phyloP scores from a whole-genome alignment of 2,329 filamentous ascomycete species.

The Trichophyton verrucosum region DNA sequence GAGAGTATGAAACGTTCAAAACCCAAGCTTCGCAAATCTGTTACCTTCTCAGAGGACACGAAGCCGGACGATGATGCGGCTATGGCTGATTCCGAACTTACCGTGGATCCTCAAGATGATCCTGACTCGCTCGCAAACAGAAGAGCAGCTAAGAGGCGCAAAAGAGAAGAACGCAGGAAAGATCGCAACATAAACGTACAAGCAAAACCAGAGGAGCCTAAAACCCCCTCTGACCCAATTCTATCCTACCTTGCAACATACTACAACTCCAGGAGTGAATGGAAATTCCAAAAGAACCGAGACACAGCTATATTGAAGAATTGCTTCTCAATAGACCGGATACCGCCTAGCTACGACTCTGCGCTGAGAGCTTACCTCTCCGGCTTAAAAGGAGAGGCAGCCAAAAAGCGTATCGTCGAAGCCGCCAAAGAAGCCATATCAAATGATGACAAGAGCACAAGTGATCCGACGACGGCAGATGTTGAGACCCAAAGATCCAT shows the following conservation, averaged over 20 bases:
- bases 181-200: constrained; percentile 1
- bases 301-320: constrained; percentile 78
- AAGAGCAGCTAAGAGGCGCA: constrained; percentile 14
- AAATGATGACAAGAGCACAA: constrained; percentile 22
- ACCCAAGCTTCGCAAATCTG: constrained; percentile 40
- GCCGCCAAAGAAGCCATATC: constrained; percentile 50
- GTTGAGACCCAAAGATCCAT: constrained; percentile 12
- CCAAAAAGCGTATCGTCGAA: constrained; percentile 52
- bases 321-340: constrained; percentile 56
- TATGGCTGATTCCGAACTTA: background rate
- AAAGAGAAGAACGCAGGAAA: constrained; percentile 9
- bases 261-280: constrained; percentile 54
- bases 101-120: constrained; percentile 14
- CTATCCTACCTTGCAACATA: constrained; percentile 68
- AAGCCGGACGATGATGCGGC: constrained; percentile 42
- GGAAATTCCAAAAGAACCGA: constrained; percentile 96
- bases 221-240: constrained; percentile 36
- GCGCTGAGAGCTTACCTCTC: constrained; percentile 65
- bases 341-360: constrained; percentile 57
- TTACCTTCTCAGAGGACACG: constrained; percentile 53
- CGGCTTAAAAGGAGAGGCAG: constrained; percentile 63
- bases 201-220: constrained; percentile 3
- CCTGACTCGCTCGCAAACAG: constrained; percentile 11
- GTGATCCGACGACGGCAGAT: constrained; percentile 12
- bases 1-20: constrained; percentile 14